Evolutionary conservation across 768 basidiomycete genomes (phyloP), one percentile per base, ranked within the genome.

Genomic region (Pleurotus giganteus): DNA sequence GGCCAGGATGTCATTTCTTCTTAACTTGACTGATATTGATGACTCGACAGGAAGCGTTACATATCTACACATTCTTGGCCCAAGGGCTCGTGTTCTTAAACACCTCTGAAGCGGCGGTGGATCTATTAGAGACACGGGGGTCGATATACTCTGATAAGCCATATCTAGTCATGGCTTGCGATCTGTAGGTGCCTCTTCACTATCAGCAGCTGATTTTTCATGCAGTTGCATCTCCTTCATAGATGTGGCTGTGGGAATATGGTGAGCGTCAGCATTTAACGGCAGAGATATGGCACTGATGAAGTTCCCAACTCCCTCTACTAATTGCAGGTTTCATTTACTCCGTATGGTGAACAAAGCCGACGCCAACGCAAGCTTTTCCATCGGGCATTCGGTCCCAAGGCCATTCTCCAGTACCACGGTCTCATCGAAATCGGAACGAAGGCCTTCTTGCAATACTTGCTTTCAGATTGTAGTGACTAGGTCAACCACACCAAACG

Each of bases 121-220:
- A 89, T 31, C 68, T 92, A 53, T 70, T 92, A 58, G 88, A 91
- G 53, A 86, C 81, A 63, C 78, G 81, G 28, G 86, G 88, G 5
- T 71, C 78, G 7, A 83, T 89, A 26, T 91, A 90, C 66, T 84
- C 88, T 6, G 89, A 90, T 70, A 88, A 86, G 65, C 86, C 86
- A 0, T 69, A 72, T 23, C 71, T 89, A 21, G 74, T 86, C 42
- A 90, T 91, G 89, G 73, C 71, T 12, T 82, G 84, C 21, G 87
- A 91, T 47, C 72, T 89, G 79, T 89, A 61, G 63, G 85, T 81
- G 23, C 13, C 27, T 37, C 31, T 28, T 57, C 32, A 39, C 53
- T 46, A n/a, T n/a, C n/a, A n/a, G 50, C 5, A 51, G 34, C 34
- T 47, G 39, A 47, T 36, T 36, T n/a, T n/a, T 36, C 11, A 36